Evolutionary conservation across 306 rosid genomes (phyloP), one percentile per base, ranked within the genome.

Genomic region (Castanospermum australe): DNA sequence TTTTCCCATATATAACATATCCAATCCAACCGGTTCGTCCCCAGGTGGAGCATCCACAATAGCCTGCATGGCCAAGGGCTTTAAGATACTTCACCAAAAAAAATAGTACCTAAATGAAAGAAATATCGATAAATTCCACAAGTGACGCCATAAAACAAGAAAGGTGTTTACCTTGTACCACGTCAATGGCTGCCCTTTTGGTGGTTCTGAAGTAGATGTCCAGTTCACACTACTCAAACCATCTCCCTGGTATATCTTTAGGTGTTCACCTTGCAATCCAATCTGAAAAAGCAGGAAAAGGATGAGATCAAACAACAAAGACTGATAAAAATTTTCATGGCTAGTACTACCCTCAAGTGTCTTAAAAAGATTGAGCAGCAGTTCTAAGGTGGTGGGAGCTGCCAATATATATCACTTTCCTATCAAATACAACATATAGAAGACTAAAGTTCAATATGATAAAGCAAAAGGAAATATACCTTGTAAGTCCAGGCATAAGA

Each of bases 1-100:
- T 86, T 94, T 94, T 45, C 99, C 99, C 99, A 92, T 92, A 39
- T 87, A 82, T 75, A 89, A 56, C 98, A 94, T 94, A 88, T 94
- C 98, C 81, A 94, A 83, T 75, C 95, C 99, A 71, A 94, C 77
- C 0, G 98, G 98, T 45, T 92, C 97, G 42, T 92, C 74, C 56
- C 97, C 97, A 4, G 84, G 33, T 9, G 95, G 97, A 70, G 95
- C 85, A 79, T 92, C 97, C 76, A 94, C 89, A 69, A 80, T 66
- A 54, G 83, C 90, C 98, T 94, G 86, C 84, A 86, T 15, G 51
- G 17, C 75, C 73, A 62, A 74, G 70, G 5, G 47, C 39, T 75
- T 50, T 9, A 50, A 78, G 36, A 76, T 1, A 48, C 28, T 15
- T 54, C 33, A 67, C 52, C 25, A 51, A 42, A 52, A 22, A 56